phyloP scores from a whole-genome alignment of 208 protist species.

The Wallacemonas sp. region DNA sequence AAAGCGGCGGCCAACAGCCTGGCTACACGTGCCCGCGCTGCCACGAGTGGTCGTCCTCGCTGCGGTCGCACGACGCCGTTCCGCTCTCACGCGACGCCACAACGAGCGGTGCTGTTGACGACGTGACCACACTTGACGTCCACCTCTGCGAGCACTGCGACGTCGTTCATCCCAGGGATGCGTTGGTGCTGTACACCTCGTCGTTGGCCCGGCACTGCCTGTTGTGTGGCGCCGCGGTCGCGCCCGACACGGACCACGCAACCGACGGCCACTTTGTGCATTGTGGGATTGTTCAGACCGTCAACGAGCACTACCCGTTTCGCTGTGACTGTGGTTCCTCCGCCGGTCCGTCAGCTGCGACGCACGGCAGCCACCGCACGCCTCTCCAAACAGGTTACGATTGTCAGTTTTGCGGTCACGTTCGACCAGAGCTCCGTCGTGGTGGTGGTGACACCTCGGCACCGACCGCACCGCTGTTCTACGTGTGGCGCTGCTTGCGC shows the following conservation, averaged over 20 bases:
- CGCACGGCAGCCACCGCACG: not conserved
- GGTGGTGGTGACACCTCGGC: constrained; percentile 3
- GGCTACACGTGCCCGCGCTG: constrained; percentile 60
- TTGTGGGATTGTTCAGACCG: constrained; percentile 44
- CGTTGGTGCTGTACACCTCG: constrained; percentile 45
- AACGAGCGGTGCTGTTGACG: not conserved
- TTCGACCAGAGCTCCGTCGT: constrained; percentile 43
- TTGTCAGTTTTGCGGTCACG: constrained; percentile 51
- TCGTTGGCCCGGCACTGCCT: constrained; percentile 64
- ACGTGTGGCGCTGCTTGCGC: constrained; percentile 72
- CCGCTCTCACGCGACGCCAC: not conserved
- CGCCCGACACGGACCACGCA: not conserved
- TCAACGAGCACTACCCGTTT: constrained; percentile 74
- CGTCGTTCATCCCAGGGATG: constrained; percentile 64
- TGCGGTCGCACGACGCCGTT: constrained; percentile 9
- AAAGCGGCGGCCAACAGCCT: constrained; percentile 9
- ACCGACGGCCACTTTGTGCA: constrained; percentile 29
- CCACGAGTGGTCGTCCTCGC: constrained; percentile 12
- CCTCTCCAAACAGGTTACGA: constrained; percentile 55
- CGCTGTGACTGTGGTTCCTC: constrained; percentile 25
- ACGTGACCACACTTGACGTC: constrained; percentile 22
- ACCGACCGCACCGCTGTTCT: constrained; percentile 14
- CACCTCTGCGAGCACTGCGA: constrained; percentile 59
- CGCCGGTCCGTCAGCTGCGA: constrained; percentile 36
- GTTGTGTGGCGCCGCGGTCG: constrained; percentile 47